phyloP scores from a whole-genome alignment of 176 grass and related monocot genomes.

The Miscanthus lutarioriparius region DNA sequence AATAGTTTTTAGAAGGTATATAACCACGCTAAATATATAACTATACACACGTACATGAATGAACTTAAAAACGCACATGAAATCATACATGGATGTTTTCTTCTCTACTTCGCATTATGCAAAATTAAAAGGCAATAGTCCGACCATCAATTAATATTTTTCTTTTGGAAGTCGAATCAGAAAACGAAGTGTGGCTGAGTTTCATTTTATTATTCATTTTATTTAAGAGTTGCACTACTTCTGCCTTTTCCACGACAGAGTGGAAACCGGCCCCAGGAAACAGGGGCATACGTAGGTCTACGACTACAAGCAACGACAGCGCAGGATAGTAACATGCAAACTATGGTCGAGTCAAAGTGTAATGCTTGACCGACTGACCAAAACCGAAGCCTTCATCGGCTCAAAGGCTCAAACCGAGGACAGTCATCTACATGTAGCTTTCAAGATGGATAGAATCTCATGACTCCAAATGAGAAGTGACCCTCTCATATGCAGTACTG shows the following conservation, averaged over 20 bases:
- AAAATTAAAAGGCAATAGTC: neutral
- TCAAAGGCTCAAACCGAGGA: no score
- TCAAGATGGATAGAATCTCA: no score
- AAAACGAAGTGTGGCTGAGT: neutral
- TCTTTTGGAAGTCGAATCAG: neutral
- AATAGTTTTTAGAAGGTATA: neutral
- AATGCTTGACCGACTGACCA: constrained; percentile 33
- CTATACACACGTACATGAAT: neutral
- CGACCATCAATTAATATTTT: neutral
- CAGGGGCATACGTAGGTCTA: constrained; percentile 34
- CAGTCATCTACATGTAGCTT: no score
- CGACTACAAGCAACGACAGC: constrained; percentile 4
- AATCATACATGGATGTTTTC: constrained; percentile 6
- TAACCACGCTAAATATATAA: neutral
- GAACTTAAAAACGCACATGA: neutral
- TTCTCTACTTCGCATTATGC: neutral
- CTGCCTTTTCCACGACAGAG: constrained; percentile 22
- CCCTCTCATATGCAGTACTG: neutral
- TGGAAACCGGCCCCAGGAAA: constrained; percentile 40
- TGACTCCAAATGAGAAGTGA: constrained; percentile 11
- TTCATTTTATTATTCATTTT: neutral
- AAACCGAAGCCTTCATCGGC: neutral
- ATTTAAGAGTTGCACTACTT: neutral
- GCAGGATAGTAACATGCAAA: constrained; percentile 9
- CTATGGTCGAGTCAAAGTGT: constrained; percentile 42